Conservation (phyloP, 2,329 filamentous ascomycete genomes). For the Aspergillus japonicus region DNA sequence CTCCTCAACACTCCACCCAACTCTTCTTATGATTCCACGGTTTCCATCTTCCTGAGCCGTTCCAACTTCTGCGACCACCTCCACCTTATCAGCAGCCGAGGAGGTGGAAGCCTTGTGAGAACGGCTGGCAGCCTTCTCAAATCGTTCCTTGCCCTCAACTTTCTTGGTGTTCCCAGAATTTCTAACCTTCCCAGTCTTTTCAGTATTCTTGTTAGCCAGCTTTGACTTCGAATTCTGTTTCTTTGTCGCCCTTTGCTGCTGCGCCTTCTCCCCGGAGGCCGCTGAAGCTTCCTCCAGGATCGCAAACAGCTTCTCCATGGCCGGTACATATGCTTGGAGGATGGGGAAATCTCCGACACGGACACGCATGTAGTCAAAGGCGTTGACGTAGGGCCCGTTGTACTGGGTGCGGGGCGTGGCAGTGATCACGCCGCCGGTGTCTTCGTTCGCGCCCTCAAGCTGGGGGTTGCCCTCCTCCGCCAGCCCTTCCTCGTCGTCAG, state of each 20-base stretch:
- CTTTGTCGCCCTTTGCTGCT: constrained; percentile 17
- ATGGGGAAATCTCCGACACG: constrained; percentile 58
- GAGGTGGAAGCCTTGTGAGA: too few relatives aligned
- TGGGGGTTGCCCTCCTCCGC: constrained; percentile 14
- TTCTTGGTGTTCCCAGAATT: too few relatives aligned
- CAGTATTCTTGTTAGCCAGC: constrained; percentile 20
- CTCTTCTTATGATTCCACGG: too few relatives aligned
- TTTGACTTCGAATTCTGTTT: constrained; percentile 20
- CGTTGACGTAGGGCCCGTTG: constrained; percentile 46
- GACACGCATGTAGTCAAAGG: constrained; percentile 65
- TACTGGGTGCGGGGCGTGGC: neutral
- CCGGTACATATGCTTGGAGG: constrained; percentile 58
- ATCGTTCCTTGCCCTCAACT: too few relatives aligned
- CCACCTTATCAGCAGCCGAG: too few relatives aligned
- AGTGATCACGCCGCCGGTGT: neutral
- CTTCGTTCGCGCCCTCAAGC: neutral
- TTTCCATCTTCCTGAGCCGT: too few relatives aligned
- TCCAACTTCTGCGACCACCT: too few relatives aligned
- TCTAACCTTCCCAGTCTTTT: neutral
- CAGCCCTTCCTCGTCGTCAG: constrained; percentile 16
- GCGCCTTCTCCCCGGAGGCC: constrained; percentile 13
- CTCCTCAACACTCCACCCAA: too few relatives aligned
- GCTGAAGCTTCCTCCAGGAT: constrained; percentile 32
- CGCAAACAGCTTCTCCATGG: constrained; percentile 54
- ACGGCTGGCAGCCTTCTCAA: too few relatives aligned